Base-by-base conservation (phyloP, 225 moss, liverwort and hornwort species). In the Marchantia polymorpha region DNA sequence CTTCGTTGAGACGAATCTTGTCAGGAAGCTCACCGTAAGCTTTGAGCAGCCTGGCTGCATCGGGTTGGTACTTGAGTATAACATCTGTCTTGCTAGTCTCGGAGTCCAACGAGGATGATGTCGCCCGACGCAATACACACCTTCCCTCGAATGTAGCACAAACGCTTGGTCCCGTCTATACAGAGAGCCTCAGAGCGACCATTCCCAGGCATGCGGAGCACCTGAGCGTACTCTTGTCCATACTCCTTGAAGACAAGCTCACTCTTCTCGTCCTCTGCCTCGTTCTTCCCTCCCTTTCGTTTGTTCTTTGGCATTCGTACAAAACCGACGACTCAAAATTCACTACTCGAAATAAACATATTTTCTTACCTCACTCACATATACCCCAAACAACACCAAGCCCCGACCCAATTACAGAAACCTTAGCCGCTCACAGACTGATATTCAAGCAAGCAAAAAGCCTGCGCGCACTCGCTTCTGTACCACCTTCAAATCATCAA, bases 271-370 rank as follows among this genome's bases (percentile, higher is more conserved):
- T 89, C 92, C 77, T 92, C 90, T 7, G 92, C 89, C 86, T 92
- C 92, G 75, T 92, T 92, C 87, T 92, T 92, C 64, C 90, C 92
- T 92, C 92, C 92, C 92, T 92, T 92, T 89, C 90, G 87, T 66
- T 92, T 92, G 58, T 92, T 92, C 90, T 92, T 92, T 86, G 89
- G 89, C 89, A 91, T 91, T 46, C 39, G 80, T 31, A 39, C 39
- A 39, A 39, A 39, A 39, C 39, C 39, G 29, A 31, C 27, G 69
- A 39, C 69, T 69, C 56, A 6, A 56, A 56, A 39, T 56, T 56
- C 56, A 56, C 56, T 56, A 8, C 56, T 1, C 1, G 13, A 19
- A 56, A 1, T 13, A 55, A 8, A 39, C 39, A 5, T 2, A 39
- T 39, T 39, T 39, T 5, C 39, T 39, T 5, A 39, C 39, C 39